Evolutionary conservation across 164 flowering plant species (phyloP).

Genomic region (Magnolia officinalis): DNA sequence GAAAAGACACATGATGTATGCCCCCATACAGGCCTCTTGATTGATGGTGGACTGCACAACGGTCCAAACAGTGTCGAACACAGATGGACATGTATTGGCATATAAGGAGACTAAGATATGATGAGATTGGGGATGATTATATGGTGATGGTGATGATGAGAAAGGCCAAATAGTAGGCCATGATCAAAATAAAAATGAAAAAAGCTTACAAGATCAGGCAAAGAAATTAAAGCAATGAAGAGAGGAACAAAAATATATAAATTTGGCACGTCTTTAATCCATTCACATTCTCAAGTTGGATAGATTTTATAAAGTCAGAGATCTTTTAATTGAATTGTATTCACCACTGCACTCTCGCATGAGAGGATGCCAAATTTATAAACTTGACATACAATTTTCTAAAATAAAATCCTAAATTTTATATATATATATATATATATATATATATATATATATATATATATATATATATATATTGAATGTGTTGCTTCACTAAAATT

Average conservation of each 20-base stretch:
- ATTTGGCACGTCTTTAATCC: not conserved
- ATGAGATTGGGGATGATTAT: slow-evolving; percentile 7
- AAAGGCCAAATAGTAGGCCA: not conserved
- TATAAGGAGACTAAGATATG: slow-evolving; percentile 25
- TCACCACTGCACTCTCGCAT: too few relatives aligned
- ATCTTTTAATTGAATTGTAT: too few relatives aligned
- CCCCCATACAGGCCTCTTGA: slow-evolving; percentile 34
- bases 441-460: too few relatives aligned
- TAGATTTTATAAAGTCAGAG: too few relatives aligned
- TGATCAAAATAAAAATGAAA: not conserved
- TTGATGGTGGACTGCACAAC: slow-evolving; percentile 17
- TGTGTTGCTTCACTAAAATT: too few relatives aligned
- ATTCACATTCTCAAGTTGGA: too few relatives aligned
- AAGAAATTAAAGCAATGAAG: not conserved
- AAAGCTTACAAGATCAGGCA: too few relatives aligned
- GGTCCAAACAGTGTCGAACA: slow-evolving; percentile 25
- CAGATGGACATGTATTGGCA: slow-evolving; percentile 29
- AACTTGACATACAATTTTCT: too few relatives aligned
- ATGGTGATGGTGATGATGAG: not conserved
- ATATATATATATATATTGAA: too few relatives aligned
- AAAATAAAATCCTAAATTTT: too few relatives aligned
- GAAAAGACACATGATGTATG: slow-evolving; percentile 35
- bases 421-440: too few relatives aligned
- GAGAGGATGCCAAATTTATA: too few relatives aligned
- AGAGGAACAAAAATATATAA: not conserved